Evolutionary conservation across 805 yeast genomes (phyloP).

Genomic region (Zygosaccharomyces gambellarensis): DNA sequence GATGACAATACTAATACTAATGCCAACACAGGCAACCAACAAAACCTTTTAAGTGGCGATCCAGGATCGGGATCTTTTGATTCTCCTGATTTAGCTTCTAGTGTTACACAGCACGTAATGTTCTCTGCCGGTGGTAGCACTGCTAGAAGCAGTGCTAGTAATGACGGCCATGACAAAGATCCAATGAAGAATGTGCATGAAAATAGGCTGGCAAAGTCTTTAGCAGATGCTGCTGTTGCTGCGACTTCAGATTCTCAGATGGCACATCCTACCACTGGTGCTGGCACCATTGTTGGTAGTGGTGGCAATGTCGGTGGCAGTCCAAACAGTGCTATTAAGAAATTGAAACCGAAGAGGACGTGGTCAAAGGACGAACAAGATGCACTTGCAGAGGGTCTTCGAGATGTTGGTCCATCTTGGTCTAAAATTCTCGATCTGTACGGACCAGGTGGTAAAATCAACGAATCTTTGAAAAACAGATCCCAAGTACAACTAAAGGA

Average conservation of each 20-base stretch:
- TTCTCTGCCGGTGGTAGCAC: not conserved
- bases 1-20: not conserved
- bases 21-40: not conserved
- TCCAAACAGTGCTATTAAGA: conserved; percentile 14
- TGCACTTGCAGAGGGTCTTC: conserved; percentile 75
- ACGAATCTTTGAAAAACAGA: conserved; percentile 80
- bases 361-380: conserved; percentile 91
- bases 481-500: conserved; percentile 91
- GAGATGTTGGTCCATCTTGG: conserved; percentile 88
- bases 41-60: not conserved
- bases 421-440: conserved; percentile 80
- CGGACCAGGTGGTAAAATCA: conserved; percentile 88
- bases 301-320: conserved; percentile 2
- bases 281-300: not conserved
- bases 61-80: conserved; percentile 5
- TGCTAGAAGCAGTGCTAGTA: not conserved
- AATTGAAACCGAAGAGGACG: conserved; percentile 30
- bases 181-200: not conserved
- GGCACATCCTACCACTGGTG: not conserved
- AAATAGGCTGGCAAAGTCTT: conserved; percentile 9
- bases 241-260: conserved; percentile 12
- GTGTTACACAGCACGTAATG: conserved; percentile 4
- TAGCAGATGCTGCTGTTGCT: conserved; percentile 27
- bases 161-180: not conserved
- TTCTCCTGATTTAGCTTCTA: conserved; percentile 4